A percentile compares a stretch with the other conserved stretches of the same genome.
phyloP scores from a whole-genome alignment of 164 flowering plant genomes.

The Protea cynaroides region DNA sequence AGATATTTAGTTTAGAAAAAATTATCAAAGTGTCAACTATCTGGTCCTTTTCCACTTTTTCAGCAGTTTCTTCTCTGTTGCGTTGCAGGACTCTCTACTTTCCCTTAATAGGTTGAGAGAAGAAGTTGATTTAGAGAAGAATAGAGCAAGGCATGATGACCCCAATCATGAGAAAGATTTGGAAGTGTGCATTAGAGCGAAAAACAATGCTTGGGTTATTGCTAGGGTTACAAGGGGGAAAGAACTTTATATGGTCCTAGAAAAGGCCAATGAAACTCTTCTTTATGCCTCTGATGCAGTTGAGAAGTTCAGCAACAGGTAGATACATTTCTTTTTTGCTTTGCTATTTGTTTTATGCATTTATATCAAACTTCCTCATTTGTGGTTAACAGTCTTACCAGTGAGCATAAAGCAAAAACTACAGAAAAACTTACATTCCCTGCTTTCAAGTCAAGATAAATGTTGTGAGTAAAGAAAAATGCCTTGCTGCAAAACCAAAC shows the following conservation, averaged over 20 bases:
- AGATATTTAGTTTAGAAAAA: not conserved
- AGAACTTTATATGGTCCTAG: conserved; percentile 91
- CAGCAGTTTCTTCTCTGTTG: not conserved
- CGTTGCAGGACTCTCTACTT: conserved; percentile 69
- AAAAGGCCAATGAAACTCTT: conserved; percentile 89
- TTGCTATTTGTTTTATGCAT: not conserved
- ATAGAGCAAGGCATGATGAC: conserved; percentile 45
- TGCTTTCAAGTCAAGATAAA: not conserved
- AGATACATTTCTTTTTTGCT: conserved; percentile 1
- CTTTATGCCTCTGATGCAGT: conserved; percentile 88
- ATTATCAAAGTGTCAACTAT: not conserved
- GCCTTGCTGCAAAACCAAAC: too few relatives aligned
- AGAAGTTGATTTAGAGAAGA: conserved; percentile 80
- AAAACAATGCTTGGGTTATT: conserved; percentile 90
- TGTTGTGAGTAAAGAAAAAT: too few relatives aligned
- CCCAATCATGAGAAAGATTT: conserved; percentile 58
- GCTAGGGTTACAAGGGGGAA: conserved; percentile 72
- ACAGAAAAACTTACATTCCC: not conserved
- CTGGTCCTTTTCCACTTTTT: not conserved
- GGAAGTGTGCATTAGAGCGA: conserved; percentile 81
- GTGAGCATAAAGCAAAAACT: not conserved
- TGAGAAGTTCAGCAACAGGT: conserved; percentile 93
- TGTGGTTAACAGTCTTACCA: not conserved
- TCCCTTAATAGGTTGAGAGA: conserved; percentile 72
- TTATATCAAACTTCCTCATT: not conserved